Evolutionary conservation across 73 alveolate genomes (phyloP).

Genomic region (Paramecium pentaurelia): DNA sequence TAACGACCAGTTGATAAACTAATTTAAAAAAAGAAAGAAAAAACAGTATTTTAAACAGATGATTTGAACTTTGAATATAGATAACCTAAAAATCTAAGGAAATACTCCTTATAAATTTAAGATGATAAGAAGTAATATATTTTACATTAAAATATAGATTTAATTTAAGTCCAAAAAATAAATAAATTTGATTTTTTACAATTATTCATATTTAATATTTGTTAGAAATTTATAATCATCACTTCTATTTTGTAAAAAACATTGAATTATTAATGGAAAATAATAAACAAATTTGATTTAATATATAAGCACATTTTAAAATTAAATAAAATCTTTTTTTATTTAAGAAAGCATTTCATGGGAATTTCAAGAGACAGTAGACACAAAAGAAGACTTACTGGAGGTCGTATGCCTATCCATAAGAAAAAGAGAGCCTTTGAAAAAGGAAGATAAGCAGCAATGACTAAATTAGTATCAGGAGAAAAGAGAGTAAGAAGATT

Average conservation of each 20-base stretch:
- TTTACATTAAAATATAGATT: neutral
- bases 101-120: neutral
- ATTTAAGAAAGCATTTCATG: constrained; percentile 63
- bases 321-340: constrained; percentile 16
- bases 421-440: constrained; percentile 97
- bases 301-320: neutral
- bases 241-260: neutral
- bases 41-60: neutral
- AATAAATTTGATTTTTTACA: neutral
- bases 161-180: neutral
- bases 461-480: constrained; percentile 77
- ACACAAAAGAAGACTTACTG: constrained; percentile 95
- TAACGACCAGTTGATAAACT: neutral
- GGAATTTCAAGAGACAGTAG: constrained; percentile 97
- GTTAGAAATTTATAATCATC: neutral
- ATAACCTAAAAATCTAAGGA: neutral
- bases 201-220: neutral
- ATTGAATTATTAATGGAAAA: neutral
- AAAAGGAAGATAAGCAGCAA: constrained; percentile 93
- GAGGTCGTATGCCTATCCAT: constrained; percentile 98
- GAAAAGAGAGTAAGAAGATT: constrained; percentile 65
- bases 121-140: neutral
- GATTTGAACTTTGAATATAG: neutral
- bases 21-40: neutral
- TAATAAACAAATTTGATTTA: neutral